These are phyloP conservation scores for Papilionanthe hybrid DNA, from an alignment of 116 monocot genomes.

Conservation along the genomic window DNA sequence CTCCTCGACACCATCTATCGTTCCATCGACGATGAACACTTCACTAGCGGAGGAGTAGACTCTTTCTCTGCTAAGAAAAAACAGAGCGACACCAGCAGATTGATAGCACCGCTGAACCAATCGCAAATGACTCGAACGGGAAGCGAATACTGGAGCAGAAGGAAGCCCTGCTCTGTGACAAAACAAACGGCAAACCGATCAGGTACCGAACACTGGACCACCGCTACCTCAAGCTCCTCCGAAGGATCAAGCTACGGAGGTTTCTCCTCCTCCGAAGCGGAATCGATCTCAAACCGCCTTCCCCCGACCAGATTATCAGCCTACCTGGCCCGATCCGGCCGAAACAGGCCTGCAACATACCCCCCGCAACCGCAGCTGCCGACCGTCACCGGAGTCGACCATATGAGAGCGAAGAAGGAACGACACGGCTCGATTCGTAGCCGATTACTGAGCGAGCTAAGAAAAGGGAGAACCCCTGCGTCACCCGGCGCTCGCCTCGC, in stretches of 20 bases:
- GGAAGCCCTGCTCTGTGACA: neutral
- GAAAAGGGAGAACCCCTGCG: constrained; percentile 20
- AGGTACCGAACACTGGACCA: neutral
- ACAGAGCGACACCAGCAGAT: neutral
- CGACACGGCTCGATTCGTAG: constrained; percentile 19
- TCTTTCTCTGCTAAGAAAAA: neutral
- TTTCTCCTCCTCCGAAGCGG: constrained; percentile 70
- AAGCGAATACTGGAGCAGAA: constrained; percentile 3
- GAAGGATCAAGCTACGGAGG: constrained; percentile 64
- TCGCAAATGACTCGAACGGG: neutral
- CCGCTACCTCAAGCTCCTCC: constrained; percentile 48
- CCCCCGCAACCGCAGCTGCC: neutral
- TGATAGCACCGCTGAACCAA: neutral
- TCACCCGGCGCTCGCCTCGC: constrained; percentile 18
- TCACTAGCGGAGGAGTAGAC: no score
- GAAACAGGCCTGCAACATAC: neutral
- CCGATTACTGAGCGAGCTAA: constrained; percentile 31
- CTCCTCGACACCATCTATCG: constrained; percentile 24
- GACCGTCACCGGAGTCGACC: neutral
- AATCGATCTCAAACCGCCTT: constrained; percentile 27
- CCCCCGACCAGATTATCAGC: neutral
- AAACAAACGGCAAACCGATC: neutral
- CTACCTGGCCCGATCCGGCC: neutral
- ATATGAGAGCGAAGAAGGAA: constrained; percentile 3
- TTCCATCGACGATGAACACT: constrained; percentile 9